phyloP scores from a whole-genome alignment of 75 land plant species.

The Isoetes taiwanensis region DNA sequence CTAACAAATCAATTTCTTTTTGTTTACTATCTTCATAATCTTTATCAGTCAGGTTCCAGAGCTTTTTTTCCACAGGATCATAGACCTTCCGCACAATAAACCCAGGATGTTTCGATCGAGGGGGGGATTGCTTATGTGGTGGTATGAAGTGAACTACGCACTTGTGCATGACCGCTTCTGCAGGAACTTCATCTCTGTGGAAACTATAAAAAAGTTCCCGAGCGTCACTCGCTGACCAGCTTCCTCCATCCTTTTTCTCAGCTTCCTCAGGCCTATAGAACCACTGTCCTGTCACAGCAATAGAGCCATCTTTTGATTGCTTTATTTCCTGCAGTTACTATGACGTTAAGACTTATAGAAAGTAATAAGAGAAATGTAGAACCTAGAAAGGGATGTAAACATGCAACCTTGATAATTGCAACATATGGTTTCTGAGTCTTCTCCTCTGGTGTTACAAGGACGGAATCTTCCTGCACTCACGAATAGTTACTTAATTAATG shows the following conservation, averaged over 20 bases:
- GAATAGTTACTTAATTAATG: background rate
- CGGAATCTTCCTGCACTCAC: conserved; percentile 93
- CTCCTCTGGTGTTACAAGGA: conserved; percentile 64
- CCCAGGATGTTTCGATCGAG: conserved; percentile 73
- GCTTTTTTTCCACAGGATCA: conserved; percentile 62
- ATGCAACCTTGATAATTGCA: conserved; percentile 76
- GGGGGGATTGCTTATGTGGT: conserved; percentile 57
- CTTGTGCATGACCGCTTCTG: conserved; percentile 96
- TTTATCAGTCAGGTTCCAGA: conserved; percentile 66
- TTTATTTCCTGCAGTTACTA: conserved; percentile 60
- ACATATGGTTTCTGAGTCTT: conserved; percentile 77
- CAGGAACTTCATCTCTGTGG: conserved; percentile 87
- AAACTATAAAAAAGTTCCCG: conserved; percentile 94
- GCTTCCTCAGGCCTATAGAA: conserved; percentile 98
- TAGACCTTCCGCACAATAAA: conserved; percentile 91
- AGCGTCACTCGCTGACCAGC: conserved; percentile 64
- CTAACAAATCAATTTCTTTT: conserved; percentile 76
- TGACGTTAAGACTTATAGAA: no score
- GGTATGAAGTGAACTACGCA: conserved; percentile 95
- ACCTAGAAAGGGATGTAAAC: background rate
- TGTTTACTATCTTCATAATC: conserved; percentile 84
- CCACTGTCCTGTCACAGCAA: conserved; percentile 90
- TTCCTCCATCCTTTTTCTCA: conserved; percentile 74
- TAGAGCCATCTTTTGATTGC: conserved; percentile 52
- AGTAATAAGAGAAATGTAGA: no score